phyloP scores from a whole-genome alignment of 805 yeast genomes.

The Grigorovia yakushimaensis region DNA sequence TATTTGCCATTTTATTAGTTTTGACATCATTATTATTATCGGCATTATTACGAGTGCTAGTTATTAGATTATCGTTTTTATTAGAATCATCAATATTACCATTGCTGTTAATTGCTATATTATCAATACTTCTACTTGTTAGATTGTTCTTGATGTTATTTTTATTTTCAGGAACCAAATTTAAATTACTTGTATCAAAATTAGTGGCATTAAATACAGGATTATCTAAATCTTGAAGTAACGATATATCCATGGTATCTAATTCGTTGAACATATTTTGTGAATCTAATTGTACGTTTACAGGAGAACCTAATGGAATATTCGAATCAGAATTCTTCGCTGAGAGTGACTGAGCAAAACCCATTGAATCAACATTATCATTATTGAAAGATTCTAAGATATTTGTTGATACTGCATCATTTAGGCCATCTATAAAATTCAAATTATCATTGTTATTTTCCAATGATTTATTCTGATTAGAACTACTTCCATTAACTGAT shows the following conservation, averaged over 20 bases:
- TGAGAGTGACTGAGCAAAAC: neutral
- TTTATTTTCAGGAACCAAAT: constrained; percentile 1
- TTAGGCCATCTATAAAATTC: neutral
- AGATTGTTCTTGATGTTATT: neutral
- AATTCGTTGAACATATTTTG: constrained; percentile 12
- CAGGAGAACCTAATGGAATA: neutral
- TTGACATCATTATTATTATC: neutral
- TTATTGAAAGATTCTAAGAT: neutral
- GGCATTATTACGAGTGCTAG: too few relatives aligned
- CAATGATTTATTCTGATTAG: neutral
- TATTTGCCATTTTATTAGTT: neutral
- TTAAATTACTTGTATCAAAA: constrained; percentile 10
- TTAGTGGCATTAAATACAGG: constrained; percentile 20
- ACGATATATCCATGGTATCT: constrained; percentile 24
- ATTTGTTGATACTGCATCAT: neutral
- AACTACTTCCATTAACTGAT: neutral
- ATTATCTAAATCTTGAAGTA: constrained; percentile 27
- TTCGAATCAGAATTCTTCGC: neutral
- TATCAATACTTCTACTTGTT: neutral
- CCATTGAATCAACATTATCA: neutral
- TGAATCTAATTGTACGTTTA: neutral
- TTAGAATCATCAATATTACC: neutral
- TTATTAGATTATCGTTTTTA: too few relatives aligned
- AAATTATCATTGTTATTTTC: neutral
- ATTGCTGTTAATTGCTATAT: neutral